phyloP scores from a whole-genome alignment of 163 green algal genomes.

The Chloroidium sp. region DNA sequence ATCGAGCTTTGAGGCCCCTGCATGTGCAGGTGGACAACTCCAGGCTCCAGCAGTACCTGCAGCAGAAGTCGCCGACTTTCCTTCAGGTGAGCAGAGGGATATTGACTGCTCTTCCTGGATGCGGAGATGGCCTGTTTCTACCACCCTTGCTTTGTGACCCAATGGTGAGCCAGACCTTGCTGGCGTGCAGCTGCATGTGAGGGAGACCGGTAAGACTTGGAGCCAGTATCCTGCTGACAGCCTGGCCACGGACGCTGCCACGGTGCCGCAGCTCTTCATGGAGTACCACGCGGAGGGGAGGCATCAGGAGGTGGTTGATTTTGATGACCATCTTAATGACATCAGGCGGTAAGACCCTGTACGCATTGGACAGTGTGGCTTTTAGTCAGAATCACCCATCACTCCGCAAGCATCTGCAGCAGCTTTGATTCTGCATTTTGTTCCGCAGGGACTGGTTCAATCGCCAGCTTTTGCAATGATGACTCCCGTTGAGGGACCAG shows the following conservation, averaged over 20 bases:
- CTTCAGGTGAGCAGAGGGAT: conserved; percentile 17
- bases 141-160: too few species aligned
- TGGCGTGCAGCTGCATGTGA: too few species aligned
- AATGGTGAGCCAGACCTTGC: too few species aligned
- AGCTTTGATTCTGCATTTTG: too few species aligned
- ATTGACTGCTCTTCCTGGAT: not conserved
- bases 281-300: conserved; percentile 20
- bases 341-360: conserved; percentile 18
- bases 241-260: not conserved
- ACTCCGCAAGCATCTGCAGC: too few species aligned
- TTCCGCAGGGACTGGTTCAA: too few species aligned
- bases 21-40: conserved; percentile 8
- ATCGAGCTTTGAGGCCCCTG: too few species aligned
- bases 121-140: too few species aligned
- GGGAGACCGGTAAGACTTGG: too few species aligned
- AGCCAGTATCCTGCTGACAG: not conserved
- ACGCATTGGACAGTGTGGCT: not conserved
- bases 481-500: too few species aligned
- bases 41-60: not conserved
- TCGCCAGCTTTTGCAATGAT: too few species aligned
- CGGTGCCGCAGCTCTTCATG: conserved; percentile 18
- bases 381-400: too few species aligned
- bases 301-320: conserved; percentile 40
- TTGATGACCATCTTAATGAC: conserved; percentile 65
- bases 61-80: not conserved